Evolutionary conservation across 2,329 filamentous ascomycete genomes (phyloP), one percentile per base, ranked within the genome.

Genomic region (Clonostachys byssicola): DNA sequence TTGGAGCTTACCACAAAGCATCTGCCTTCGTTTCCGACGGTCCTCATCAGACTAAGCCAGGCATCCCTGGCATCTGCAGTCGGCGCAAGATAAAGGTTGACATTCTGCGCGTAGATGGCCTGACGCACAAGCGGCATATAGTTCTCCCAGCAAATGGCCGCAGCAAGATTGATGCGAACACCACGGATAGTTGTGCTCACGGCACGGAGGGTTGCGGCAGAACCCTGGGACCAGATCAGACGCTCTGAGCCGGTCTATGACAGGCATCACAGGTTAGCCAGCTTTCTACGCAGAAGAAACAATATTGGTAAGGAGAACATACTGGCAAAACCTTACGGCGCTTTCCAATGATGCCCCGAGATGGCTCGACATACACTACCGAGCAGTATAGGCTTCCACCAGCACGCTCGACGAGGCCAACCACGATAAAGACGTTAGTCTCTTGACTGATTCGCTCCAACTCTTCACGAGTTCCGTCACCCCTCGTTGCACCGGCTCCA

Each of bases 131-230:
- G 72, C 0, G 92, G 92, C 91, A 96, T 96, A 70, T 92, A 95
- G 65, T 89, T 96, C 66, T 97, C 92, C 92, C 92, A 96, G 74
- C 92, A 96, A 54, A 97, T 95, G 5, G 91, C 92, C 4, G 88
- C 84, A 0, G 86, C 92, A 50, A 96, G 78, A 48, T 89, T 92
- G 50, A 96, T 69, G 52, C 82, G 83, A 3, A 91, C 80, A 44
- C 89, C 90, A 51, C 86, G 85, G 62, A 96, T 90, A 20, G 75
- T 81, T 2, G 90, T 91, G 23, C 82, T 86, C 2, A 96, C 82
- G 4, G 91, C 92, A 52, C 82, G 81, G 30, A 96, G 77, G 5
- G 89, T 94, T 1, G 81, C 80, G 0, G 92, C 82, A 3, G 84
- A 86, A 39, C 91, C 92, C 62, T 95, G 89, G 0, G 88, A 90